Conservation (phyloP, 148 eudicot species). For the Rhododendron ovatum region DNA sequence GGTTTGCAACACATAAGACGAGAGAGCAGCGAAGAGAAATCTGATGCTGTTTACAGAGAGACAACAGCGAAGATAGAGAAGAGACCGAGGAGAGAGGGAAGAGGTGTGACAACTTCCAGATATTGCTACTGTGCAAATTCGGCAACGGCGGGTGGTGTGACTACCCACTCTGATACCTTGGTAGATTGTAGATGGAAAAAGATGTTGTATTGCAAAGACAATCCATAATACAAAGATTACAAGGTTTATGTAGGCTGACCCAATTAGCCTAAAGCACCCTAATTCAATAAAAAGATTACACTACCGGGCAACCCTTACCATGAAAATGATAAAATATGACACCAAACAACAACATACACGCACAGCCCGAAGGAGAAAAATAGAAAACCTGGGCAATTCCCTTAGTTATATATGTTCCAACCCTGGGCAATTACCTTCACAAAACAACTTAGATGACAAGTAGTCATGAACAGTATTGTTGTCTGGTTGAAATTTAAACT, state of each 20-base stretch:
- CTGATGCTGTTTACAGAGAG: not conserved
- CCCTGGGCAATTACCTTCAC: not conserved
- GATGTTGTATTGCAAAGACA: not conserved
- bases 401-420: too few relatives aligned
- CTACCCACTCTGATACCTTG: not conserved
- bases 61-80: not conserved
- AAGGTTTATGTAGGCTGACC: not conserved
- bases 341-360: too few relatives aligned
- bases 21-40: not conserved
- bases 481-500: not conserved
- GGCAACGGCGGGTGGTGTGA: not conserved
- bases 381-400: too few relatives aligned
- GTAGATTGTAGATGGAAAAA: not conserved
- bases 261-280: not conserved
- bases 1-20: not conserved
- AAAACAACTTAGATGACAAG: slow-evolving; percentile 4
- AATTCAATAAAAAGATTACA: not conserved
- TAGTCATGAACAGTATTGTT: not conserved
- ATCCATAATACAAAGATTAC: not conserved
- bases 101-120: not conserved
- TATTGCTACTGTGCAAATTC: not conserved
- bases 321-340: too few relatives aligned
- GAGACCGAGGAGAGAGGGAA: not conserved
- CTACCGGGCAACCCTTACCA: not conserved
- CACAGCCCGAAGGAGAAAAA: too few relatives aligned